Evolutionary conservation across 257 asterid species (phyloP).

Genomic region (Solanum raphanifolium): DNA sequence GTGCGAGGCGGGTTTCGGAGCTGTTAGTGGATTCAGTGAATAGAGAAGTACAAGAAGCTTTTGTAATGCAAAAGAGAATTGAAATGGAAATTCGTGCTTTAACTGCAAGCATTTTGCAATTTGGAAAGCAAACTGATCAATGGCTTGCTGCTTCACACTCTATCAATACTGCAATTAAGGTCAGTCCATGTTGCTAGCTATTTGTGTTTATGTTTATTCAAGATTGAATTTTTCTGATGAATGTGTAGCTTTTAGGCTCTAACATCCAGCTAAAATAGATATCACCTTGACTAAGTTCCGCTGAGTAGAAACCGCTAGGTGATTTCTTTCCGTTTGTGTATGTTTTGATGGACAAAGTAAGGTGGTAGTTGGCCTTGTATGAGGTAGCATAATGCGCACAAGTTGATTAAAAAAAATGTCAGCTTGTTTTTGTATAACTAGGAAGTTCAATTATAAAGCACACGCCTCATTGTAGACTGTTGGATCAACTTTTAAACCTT

Average conservation of each 20-base stretch:
- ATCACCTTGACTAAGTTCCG: neutral
- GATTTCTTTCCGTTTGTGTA: neutral
- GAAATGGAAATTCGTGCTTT: slow-evolving; percentile 73
- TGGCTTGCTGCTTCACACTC: slow-evolving; percentile 87
- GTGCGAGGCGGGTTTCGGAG: slow-evolving; percentile 50
- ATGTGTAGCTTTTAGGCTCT: neutral
- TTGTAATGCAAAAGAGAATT: slow-evolving; percentile 64
- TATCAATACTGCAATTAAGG: slow-evolving; percentile 80
- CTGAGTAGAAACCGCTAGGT: neutral
- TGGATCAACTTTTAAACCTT: neutral
- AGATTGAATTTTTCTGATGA: neutral
- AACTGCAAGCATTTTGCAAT: slow-evolving; percentile 40
- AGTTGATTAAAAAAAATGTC: neutral
- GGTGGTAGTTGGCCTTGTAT: neutral
- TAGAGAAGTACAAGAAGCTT: slow-evolving; percentile 70
- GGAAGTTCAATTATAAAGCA: neutral
- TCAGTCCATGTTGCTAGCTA: slow-evolving; percentile 1
- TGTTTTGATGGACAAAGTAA: neutral
- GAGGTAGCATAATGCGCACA: neutral
- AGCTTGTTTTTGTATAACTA: neutral
- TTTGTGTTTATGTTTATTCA: neutral
- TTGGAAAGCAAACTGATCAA: slow-evolving; percentile 76
- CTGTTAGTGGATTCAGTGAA: slow-evolving; percentile 65
- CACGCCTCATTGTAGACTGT: neutral
- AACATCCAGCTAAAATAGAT: neutral